Base-by-base conservation (phyloP, 2,329 filamentous ascomycete species). In the Teratosphaeria viscida region DNA sequence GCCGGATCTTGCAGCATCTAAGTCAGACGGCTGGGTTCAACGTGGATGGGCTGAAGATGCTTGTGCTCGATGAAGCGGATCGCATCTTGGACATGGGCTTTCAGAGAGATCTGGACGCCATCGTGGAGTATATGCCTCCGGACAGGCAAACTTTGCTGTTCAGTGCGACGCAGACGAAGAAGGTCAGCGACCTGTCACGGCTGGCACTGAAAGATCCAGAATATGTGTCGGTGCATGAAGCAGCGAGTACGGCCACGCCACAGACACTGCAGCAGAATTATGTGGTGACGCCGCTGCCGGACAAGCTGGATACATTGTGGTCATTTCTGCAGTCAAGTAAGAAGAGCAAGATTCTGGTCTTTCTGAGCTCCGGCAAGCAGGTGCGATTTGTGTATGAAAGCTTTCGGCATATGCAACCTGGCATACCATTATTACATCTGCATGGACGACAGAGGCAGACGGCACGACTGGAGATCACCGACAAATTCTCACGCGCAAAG, bases 81-180 rank as follows among this genome's bases (percentile, higher is more conserved):
- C 85, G 94, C 47, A 96, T 96, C 70, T 85, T 99, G 82, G 94
- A 99, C 70, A 94, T 97, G 90, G 94, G 94, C 5, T 99, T 99
- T 73, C 87, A 95, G 74, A 79, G 81, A 5, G 90, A 90, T 1
- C 86, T 99, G 3, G 94, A 99, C 74, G 94, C 94, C 0, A 88
- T 99, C 56, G 77, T 99, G 32, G 91, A 95, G 62, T 95, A 97
- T 71, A 79, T 99, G 1, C 94, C 94, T 0, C 86, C 85, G 67
- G 79, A 87, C 32, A 82, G 94, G 62, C 94, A 99, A 75, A 99
- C 94, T 0, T 81, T 99, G 71, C 83, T 99, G 10, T 99, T 97
- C 78, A 95, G 89, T 70, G 94, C 94, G 0, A 99, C 94, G 0
- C 94, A 99, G 75, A 97, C 92, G 65, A 95, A 91, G 70, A 90